Evolutionary conservation across 2,329 filamentous ascomycete genomes (phyloP).

Genomic region (Epichloe typhina): DNA sequence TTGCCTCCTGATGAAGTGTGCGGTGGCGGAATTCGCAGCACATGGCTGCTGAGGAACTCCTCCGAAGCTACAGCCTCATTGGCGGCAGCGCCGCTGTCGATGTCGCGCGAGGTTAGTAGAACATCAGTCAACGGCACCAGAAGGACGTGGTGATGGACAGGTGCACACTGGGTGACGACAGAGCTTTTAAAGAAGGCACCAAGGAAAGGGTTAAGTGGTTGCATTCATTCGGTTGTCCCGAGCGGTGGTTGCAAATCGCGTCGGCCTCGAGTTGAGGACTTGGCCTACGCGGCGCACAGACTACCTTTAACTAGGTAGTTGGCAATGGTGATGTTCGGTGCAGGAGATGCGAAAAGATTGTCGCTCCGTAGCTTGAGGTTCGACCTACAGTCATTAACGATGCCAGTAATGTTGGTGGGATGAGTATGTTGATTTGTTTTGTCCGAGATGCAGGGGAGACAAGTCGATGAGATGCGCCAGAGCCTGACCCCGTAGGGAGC

Average conservation of each 20-base stretch:
- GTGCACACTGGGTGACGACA: conserved; percentile 79
- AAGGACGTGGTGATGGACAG: conserved; percentile 82
- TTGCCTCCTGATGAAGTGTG: conserved; percentile 37
- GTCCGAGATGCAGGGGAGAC: neutral
- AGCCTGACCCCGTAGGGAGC: neutral
- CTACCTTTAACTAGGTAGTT: neutral
- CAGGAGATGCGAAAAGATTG: neutral
- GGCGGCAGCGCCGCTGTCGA: conserved; percentile 65
- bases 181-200: conserved; percentile 97
- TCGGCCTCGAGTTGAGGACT: conserved; percentile 15
- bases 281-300: conserved; percentile 1
- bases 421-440: neutral
- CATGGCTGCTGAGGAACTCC: conserved; percentile 94
- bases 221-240: conserved; percentile 48
- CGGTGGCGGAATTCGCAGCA: conserved; percentile 63
- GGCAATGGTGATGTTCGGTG: neutral
- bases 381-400: neutral
- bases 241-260: conserved; percentile 14
- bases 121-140: conserved; percentile 90
- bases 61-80: conserved; percentile 76
- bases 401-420: neutral
- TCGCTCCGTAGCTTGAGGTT: neutral
- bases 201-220: conserved; percentile 97
- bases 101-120: conserved; percentile 75
- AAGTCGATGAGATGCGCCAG: neutral